These are phyloP conservation scores for Thyridium curvatum DNA, from an alignment of 2,329 filamentous ascomycete genomes.

Conservation along the genomic window DNA sequence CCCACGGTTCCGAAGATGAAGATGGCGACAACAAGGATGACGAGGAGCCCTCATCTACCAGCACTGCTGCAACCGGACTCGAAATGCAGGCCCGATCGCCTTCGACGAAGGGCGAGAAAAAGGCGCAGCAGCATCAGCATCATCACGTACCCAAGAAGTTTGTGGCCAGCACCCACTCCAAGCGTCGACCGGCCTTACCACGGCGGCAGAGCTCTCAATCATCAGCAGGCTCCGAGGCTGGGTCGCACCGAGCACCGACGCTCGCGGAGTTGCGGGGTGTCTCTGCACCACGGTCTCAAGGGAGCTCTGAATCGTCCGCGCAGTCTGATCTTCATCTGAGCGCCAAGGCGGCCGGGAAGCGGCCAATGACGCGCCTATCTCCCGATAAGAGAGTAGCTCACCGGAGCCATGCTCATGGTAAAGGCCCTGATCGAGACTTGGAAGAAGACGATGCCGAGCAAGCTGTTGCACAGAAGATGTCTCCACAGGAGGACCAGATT, in stretches of 20 bases:
- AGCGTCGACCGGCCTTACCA: constrained; percentile 37
- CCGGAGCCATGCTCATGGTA: not conserved
- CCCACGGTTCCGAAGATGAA: constrained; percentile 41
- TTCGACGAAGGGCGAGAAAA: constrained; percentile 17
- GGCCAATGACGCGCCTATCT: constrained; percentile 20
- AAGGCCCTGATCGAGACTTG: constrained; percentile 1
- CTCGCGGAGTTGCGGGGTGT: constrained; percentile 11
- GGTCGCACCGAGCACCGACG: constrained; percentile 12
- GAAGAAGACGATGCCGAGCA: no score
- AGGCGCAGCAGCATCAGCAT: constrained; percentile 7
- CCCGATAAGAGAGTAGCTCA: constrained; percentile 5
- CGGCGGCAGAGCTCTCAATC: constrained; percentile 43
- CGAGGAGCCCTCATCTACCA: constrained; percentile 33
- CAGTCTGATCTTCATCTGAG: constrained; percentile 18
- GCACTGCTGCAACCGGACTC: constrained; percentile 22
- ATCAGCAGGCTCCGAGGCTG: constrained; percentile 25
- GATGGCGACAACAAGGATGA: constrained; percentile 20
- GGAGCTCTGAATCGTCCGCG: constrained; percentile 11
- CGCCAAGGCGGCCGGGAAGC: constrained; percentile 43
- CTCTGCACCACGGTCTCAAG: not conserved
- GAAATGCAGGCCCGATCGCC: constrained; percentile 12
- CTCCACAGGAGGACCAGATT: no score
- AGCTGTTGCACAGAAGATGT: no score
- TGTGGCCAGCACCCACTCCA: constrained; percentile 35
- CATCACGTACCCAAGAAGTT: constrained; percentile 23